These are phyloP conservation scores for Talaromyces islandicus DNA, from an alignment of 2,329 filamentous ascomycete genomes.

Conservation along the genomic window DNA sequence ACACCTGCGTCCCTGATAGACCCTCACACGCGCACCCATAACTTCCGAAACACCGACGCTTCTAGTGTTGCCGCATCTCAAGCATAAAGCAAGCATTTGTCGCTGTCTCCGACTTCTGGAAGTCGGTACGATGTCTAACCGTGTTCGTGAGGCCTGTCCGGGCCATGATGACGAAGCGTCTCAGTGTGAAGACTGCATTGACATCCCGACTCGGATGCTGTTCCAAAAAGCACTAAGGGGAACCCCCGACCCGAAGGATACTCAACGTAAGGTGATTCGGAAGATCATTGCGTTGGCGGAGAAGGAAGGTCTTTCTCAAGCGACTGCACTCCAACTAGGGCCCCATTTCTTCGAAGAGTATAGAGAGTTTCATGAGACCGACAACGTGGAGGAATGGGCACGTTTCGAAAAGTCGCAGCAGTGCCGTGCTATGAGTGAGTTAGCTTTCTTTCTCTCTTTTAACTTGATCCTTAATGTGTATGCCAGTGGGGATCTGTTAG, in stretches of 20 bases:
- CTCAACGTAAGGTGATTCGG: neutral
- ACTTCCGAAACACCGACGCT: neutral
- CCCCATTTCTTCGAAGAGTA: neutral
- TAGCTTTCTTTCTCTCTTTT: neutral
- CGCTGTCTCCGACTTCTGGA: neutral
- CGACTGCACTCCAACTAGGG: neutral
- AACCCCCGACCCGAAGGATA: neutral
- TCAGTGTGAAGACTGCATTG: neutral
- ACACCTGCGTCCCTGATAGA: neutral
- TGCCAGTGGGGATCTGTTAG: neutral
- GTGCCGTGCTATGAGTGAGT: neutral
- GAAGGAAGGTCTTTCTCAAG: neutral
- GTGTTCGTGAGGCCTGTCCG: neutral
- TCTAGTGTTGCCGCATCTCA: neutral
- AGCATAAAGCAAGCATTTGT: neutral
- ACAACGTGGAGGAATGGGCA: neutral
- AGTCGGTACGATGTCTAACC: neutral
- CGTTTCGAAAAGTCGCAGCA: neutral
- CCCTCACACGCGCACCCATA: too few species aligned
- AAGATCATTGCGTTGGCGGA: neutral
- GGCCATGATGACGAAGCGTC: neutral
- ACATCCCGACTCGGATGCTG: neutral
- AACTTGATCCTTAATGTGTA: neutral
- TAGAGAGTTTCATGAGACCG: neutral
- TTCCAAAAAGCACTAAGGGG: neutral